Percentiles rank a stretch among this genome's conserved stretches.
These are phyloP conservation scores for Fusarium lateritium DNA, from an alignment of 2,329 filamentous ascomycete species.

Conservation along the genomic window DNA sequence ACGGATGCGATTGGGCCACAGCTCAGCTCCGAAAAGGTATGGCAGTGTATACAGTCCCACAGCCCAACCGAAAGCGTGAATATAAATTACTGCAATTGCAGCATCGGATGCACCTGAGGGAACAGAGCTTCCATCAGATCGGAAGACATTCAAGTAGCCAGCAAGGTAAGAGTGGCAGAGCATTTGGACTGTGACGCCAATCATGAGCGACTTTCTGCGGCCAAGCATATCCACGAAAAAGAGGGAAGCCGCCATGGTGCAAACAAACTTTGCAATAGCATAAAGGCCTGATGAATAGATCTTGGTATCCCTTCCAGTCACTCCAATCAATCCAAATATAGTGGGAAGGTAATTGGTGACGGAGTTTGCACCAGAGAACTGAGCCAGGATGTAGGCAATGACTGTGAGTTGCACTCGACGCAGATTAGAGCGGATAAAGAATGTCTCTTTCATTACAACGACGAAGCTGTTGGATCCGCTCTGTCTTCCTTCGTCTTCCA, in stretches of 20 bases:
- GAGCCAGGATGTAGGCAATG: slow-evolving; percentile 39
- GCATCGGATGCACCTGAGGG: slow-evolving; percentile 5
- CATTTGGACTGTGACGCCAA: slow-evolving; percentile 15
- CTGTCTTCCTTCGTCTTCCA: slow-evolving; percentile 16
- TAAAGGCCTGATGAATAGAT: slow-evolving; percentile 27
- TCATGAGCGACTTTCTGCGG: slow-evolving; percentile 24
- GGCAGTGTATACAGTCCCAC: slow-evolving; percentile 39
- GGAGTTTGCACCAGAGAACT: slow-evolving; percentile 38
- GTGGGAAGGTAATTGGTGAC: slow-evolving; percentile 24
- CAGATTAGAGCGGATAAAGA: slow-evolving; percentile 36
- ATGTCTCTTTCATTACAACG: slow-evolving; percentile 29
- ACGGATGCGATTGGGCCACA: slow-evolving; percentile 31
- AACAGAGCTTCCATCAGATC: not conserved
- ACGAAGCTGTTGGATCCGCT: slow-evolving; percentile 24
- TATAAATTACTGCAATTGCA: slow-evolving; percentile 32
- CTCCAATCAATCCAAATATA: slow-evolving; percentile 16
- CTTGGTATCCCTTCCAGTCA: slow-evolving; percentile 21
- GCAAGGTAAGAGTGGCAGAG: slow-evolving; percentile 28
- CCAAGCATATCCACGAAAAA: slow-evolving; percentile 25
- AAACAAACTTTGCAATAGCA: slow-evolving; percentile 21
- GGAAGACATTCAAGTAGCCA: slow-evolving; percentile 15
- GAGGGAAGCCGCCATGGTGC: slow-evolving; percentile 17
- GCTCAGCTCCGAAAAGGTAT: slow-evolving; percentile 34
- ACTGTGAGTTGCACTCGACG: slow-evolving; percentile 37
- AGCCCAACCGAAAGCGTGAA: slow-evolving; percentile 38